Evolutionary conservation across 176 grass and related monocot species (phyloP), one percentile per base, ranked within the genome.

Genomic region (Triticum urartu): DNA sequence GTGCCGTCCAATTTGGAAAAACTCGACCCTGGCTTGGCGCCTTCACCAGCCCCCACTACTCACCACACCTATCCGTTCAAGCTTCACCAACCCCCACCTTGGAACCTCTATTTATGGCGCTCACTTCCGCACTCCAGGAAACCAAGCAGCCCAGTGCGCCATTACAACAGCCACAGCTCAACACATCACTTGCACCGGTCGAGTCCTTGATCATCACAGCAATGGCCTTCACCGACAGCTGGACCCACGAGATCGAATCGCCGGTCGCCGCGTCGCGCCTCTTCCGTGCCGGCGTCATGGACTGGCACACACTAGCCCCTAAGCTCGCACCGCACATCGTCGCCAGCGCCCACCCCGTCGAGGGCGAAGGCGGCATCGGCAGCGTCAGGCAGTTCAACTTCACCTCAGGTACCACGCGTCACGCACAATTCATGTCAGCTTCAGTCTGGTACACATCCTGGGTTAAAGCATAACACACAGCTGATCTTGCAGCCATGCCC

Each of bases 351-450:
- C 22, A 76, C 56, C 35, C 85, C 6, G 32, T 93, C 1, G 79
- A 93, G 40, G 93, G 91, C 11, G 82, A 86, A 0, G 91, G 92
- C 48, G 42, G 18, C 18, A 80, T 87, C 3, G 91, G 95, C 24
- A 89, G 87, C 65, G 21, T 97, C n/a, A 97, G 92, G 65, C 91
- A 95, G 84, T 93, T 98, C 87, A 93, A 97, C 84, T 97, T 97
- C 87, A 89, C 87, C 24, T 72, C 89, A 50, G 85, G 92, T 97
- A 91, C 47, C 3, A 50, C 6, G 30, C 3, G 48, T 3, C 10
- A 25, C 12, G 15, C 1, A 38, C 5, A 17, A 43, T 10, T 17
- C 40, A 47, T 74, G 71, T 28, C 9, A 11, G 4, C 9, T 12
- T 1, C 38, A 43, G 11, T 24, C 36, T 12, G 69, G 20, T 9